Evolutionary conservation across 441 rosid species (phyloP).

Genomic region (Croton laevigatus): DNA sequence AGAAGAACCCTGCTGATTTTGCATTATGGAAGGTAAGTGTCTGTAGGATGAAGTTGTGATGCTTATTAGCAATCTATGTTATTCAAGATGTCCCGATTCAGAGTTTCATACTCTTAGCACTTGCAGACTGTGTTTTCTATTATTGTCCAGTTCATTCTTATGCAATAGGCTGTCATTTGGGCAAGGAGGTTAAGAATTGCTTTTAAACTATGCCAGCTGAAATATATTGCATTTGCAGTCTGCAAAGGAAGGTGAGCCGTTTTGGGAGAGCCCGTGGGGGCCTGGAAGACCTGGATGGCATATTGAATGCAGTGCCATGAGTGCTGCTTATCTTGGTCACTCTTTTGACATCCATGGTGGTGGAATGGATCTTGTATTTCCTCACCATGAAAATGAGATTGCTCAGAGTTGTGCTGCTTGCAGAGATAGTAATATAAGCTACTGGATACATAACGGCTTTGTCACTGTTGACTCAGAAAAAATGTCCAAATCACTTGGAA

Average conservation of each 20-base stretch:
- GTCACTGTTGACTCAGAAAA: conserved; percentile 91
- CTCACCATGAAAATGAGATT: conserved; percentile 95
- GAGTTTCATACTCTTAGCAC: not conserved
- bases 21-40: conserved; percentile 79
- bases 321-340: conserved; percentile 77
- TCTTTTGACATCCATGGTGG: conserved; percentile 93
- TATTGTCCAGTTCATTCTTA: not conserved
- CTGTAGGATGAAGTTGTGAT: not conserved
- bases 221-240: conserved; percentile 40
- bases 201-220: not conserved
- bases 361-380: conserved; percentile 93
- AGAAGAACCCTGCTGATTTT: conserved; percentile 89
- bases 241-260: conserved; percentile 80
- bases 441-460: conserved; percentile 92
- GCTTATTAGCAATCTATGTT: not conserved
- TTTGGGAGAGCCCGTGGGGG: conserved; percentile 97
- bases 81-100: conserved; percentile 6
- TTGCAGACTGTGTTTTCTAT: not conserved
- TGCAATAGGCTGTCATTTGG: not conserved
- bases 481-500: conserved; percentile 96
- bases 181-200: not conserved
- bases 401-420: conserved; percentile 97
- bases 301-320: conserved; percentile 95
- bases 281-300: conserved; percentile 98
- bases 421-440: conserved; percentile 59